Base-by-base conservation (phyloP, 805 yeast species). In the Yarrowia sp. region DNA sequence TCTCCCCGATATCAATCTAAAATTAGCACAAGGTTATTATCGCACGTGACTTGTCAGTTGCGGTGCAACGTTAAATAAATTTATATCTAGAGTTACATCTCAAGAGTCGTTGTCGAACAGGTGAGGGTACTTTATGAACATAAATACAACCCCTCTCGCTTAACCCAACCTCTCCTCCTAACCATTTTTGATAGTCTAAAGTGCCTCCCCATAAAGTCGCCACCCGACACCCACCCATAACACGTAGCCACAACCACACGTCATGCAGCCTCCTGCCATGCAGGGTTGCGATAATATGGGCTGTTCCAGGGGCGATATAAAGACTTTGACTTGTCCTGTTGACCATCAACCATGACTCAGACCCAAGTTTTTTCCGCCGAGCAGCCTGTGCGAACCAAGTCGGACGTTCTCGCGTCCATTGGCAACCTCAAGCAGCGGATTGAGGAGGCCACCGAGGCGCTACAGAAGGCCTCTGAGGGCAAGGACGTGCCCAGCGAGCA, bases 211-310 rank as follows among this genome's bases (percentile, higher is more conserved):
- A 33, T 33, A 33, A 35, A n/a, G 9, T n/a, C 40, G 21, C 24
- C 26, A n/a, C 44, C 17, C 17, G 16, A 14, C 38, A 14, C 16
- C 8, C 16, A 14, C 38, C 16, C n/a, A n/a, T n/a, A n/a, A n/a
- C n/a, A n/a, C n/a, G n/a, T n/a, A n/a, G n/a, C n/a, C n/a, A n/a
- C n/a, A n/a, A n/a, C n/a, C n/a, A n/a, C n/a, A n/a, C n/a, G n/a
- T 11, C 44, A 40, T 40, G 44, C 49, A 43, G n/a, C 10, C 51
- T 46, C 51, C 51, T 46, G 51, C 17, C 54, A 48, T 48, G 54
- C 54, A 48, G 54, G 38, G 38, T 46, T 17, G 52, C 24, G 52
- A 48, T 48, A 48, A 32, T 30, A 48, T 48, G 38, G 54, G 54
- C 54, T 48, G 54, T 32, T 48, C 14, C 11, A 46, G 54, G 36